phyloP scores from a whole-genome alignment of 805 yeast species.

The Wickerhamiella lipophila region DNA sequence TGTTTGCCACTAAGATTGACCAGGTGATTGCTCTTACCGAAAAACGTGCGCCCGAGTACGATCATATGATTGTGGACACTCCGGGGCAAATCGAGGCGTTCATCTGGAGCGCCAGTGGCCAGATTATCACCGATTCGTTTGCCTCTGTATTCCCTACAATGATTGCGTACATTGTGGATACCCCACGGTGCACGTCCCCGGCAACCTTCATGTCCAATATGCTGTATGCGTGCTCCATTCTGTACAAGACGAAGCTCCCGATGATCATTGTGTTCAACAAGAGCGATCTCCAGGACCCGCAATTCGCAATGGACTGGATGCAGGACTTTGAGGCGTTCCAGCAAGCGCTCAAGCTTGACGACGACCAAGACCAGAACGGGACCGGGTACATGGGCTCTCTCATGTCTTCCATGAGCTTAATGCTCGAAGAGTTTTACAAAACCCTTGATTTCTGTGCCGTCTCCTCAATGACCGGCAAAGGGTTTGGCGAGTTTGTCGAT shows the following conservation, averaged over 20 bases:
- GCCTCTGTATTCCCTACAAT: slow-evolving; percentile 94
- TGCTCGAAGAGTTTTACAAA: slow-evolving; percentile 91
- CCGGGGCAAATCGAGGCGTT: slow-evolving; percentile 99
- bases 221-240: slow-evolving; percentile 94
- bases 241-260: slow-evolving; percentile 91
- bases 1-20: slow-evolving; percentile 90
- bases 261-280: slow-evolving; percentile 95
- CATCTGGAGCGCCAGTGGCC: slow-evolving; percentile 96
- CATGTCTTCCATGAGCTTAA: slow-evolving; percentile 87
- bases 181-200: slow-evolving; percentile 89
- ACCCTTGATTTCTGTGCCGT: slow-evolving; percentile 88
- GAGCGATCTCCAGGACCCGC: slow-evolving; percentile 74
- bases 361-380: slow-evolving; percentile 48
- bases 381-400: slow-evolving; percentile 91
- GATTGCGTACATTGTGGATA: slow-evolving; percentile 89
- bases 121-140: slow-evolving; percentile 90
- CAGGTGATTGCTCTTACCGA: slow-evolving; percentile 82
- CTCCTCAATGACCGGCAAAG: slow-evolving; percentile 84
- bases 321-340: slow-evolving; percentile 89
- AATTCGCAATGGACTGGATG: slow-evolving; percentile 95
- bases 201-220: slow-evolving; percentile 96
- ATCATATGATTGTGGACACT: slow-evolving; percentile 81
- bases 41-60: slow-evolving; percentile 44
- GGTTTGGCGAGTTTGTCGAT: slow-evolving; percentile 80
- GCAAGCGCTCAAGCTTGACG: slow-evolving; percentile 52